phyloP scores from a whole-genome alignment of 2,329 filamentous ascomycete genomes.

The Pseudopyrenochaeta lycopersici region DNA sequence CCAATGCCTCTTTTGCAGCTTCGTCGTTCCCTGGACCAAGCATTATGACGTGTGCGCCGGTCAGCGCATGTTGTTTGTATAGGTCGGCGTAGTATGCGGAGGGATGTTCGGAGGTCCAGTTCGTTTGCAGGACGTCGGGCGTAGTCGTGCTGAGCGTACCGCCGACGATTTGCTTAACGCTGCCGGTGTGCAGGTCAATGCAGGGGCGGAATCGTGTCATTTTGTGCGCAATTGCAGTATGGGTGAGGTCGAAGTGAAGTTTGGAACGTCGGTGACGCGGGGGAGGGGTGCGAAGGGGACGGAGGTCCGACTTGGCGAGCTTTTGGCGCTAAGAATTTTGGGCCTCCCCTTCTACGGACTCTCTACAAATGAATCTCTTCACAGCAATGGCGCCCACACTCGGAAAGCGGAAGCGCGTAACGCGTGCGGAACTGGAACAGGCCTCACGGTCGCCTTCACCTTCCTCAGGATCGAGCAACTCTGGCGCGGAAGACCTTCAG shows the following conservation, averaged over 20 bases:
- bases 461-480: conserved; percentile 37
- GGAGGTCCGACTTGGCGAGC: conserved; percentile 30
- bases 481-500: conserved; percentile 66
- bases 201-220: conserved; percentile 98
- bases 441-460: conserved; percentile 39
- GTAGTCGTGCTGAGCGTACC: conserved; percentile 72
- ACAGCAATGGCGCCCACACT: conserved; percentile 51
- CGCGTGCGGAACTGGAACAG: conserved; percentile 40
- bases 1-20: conserved; percentile 79
- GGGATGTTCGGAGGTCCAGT: conserved; percentile 87
- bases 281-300: conserved; percentile 21
- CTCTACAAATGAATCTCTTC: neutral
- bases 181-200: conserved; percentile 96
- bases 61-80: conserved; percentile 77
- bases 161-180: conserved; percentile 98
- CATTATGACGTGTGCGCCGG: conserved; percentile 95
- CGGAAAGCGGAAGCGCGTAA: conserved; percentile 57
- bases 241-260: neutral
- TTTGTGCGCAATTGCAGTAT: conserved; percentile 1
- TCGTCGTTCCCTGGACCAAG: conserved; percentile 86
- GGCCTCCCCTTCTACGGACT: neutral
- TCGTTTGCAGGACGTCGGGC: conserved; percentile 73
- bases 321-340: conserved; percentile 24
- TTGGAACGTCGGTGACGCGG: conserved; percentile 14
- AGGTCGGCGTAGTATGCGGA: conserved; percentile 82